Evolutionary conservation across 2,329 filamentous ascomycete species (phyloP).

Genomic region (Neonectria faginata): DNA sequence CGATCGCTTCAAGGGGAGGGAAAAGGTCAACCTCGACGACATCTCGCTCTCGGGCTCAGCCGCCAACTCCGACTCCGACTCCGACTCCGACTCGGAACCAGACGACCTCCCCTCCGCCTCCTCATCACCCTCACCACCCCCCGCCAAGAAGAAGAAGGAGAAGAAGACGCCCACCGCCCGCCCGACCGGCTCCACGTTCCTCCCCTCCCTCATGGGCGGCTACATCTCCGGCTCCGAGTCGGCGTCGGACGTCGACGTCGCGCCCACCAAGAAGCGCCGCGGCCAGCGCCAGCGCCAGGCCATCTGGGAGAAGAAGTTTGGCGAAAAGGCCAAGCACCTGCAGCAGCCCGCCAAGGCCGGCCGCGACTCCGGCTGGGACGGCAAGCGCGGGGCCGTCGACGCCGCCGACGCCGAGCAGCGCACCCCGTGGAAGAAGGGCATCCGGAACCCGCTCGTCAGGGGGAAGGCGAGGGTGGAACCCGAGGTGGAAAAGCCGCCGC

Average conservation of each 20-base stretch:
- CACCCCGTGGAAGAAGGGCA: constrained; percentile 67
- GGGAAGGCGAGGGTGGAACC: constrained; percentile 24
- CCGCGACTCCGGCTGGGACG: constrained; percentile 68
- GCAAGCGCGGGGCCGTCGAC: constrained; percentile 65
- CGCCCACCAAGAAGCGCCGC: constrained; percentile 75
- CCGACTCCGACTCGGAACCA: constrained; percentile 44
- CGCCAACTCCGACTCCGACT: constrained; percentile 42
- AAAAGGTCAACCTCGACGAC: constrained; percentile 54
- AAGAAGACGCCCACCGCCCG: constrained; percentile 35
- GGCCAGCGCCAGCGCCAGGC: constrained; percentile 83
- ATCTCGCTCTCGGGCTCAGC: constrained; percentile 54
- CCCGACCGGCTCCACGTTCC: constrained; percentile 67
- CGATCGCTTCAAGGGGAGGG: constrained; percentile 48
- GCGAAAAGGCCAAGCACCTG: constrained; percentile 75
- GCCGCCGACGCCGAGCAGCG: constrained; percentile 50
- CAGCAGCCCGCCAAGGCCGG: constrained; percentile 53
- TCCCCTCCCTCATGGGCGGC: constrained; percentile 81
- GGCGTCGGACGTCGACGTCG: constrained; percentile 74
- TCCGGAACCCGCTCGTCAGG: constrained; percentile 51
- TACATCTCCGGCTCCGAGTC: constrained; percentile 83
- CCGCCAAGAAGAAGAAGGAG: constrained; percentile 51
- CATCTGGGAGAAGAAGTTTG: constrained; percentile 85
- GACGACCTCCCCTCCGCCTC: constrained; percentile 41
- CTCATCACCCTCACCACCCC: constrained; percentile 50
- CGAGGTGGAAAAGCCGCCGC: constrained; percentile 33